Evolutionary conservation across 2,329 filamentous ascomycete species (phyloP).

Genomic region (Curvularia lunata): DNA sequence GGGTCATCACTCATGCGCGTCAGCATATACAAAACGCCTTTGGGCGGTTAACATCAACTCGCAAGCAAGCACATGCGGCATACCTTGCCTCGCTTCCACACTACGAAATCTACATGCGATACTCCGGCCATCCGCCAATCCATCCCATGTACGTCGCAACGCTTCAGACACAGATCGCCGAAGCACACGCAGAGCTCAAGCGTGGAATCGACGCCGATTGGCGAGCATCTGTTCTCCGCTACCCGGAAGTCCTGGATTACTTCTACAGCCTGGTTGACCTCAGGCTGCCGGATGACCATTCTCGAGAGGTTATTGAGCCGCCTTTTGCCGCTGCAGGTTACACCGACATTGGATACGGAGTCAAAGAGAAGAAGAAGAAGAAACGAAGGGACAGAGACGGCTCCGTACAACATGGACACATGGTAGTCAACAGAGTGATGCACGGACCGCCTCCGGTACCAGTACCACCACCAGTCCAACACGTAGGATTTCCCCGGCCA

Average conservation of each 20-base stretch:
- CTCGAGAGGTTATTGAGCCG: constrained; percentile 48
- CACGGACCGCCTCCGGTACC: constrained; percentile 44
- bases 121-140: constrained; percentile 54
- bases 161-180: constrained; percentile 61
- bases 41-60: constrained; percentile 49
- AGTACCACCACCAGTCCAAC: constrained; percentile 41
- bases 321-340: constrained; percentile 50
- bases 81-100: constrained; percentile 55
- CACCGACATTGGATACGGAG: constrained; percentile 43
- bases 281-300: constrained; percentile 64
- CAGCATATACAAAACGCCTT: constrained; percentile 55
- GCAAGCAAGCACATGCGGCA: constrained; percentile 51
- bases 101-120: constrained; percentile 56
- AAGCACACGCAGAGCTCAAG: constrained; percentile 71
- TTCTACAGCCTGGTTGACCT: constrained; percentile 75
- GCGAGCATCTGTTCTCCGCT: constrained; percentile 75
- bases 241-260: constrained; percentile 81
- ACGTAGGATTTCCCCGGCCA: constrained; percentile 35
- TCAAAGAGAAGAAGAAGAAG: constrained; percentile 47
- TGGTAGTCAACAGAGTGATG: constrained; percentile 31
- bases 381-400: constrained; percentile 43
- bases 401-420: constrained; percentile 29
- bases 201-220: constrained; percentile 80
- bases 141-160: constrained; percentile 50
- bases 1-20: constrained; percentile 55